Evolutionary conservation across 139 green algal genomes (phyloP).

Genomic region (Picochlorum sp.): DNA sequence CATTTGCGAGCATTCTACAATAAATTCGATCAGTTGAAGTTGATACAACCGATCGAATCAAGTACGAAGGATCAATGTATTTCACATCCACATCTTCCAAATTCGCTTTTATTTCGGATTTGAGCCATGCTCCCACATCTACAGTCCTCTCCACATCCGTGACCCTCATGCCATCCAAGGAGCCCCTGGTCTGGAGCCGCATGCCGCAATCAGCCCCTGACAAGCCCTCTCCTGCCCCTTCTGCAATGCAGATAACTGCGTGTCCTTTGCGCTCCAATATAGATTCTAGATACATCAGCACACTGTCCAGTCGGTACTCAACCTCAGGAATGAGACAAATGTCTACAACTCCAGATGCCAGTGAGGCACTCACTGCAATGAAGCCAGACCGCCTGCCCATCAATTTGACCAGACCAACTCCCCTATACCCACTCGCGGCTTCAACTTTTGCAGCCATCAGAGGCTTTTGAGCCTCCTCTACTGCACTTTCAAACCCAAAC

Average conservation of each 20-base stretch:
- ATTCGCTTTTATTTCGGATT: slow-evolving; percentile 44
- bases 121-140: slow-evolving; percentile 61
- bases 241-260: slow-evolving; percentile 57
- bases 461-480: slow-evolving; percentile 57
- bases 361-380: slow-evolving; percentile 71
- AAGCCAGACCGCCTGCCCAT: slow-evolving; percentile 81
- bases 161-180: slow-evolving; percentile 18
- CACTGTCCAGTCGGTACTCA: slow-evolving; percentile 69
- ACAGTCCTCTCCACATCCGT: slow-evolving; percentile 28
- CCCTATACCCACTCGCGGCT: slow-evolving; percentile 54
- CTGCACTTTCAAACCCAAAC: slow-evolving; percentile 72
- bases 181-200: neutral
- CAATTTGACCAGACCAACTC: slow-evolving; percentile 76
- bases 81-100: slow-evolving; percentile 54
- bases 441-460: slow-evolving; percentile 58
- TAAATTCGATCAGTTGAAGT: slow-evolving; percentile 85
- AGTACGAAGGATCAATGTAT: slow-evolving; percentile 49
- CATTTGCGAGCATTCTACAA: slow-evolving; percentile 86
- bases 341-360: slow-evolving; percentile 57
- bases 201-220: neutral
- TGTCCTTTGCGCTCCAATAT: slow-evolving; percentile 81
- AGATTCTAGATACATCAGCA: slow-evolving; percentile 70
- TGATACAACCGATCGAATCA: slow-evolving; percentile 75
- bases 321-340: slow-evolving; percentile 92
- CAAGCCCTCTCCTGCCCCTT: slow-evolving; percentile 62